Conservation (phyloP, 352 stramenopile genomes). For the Phytophthora megakarya region DNA sequence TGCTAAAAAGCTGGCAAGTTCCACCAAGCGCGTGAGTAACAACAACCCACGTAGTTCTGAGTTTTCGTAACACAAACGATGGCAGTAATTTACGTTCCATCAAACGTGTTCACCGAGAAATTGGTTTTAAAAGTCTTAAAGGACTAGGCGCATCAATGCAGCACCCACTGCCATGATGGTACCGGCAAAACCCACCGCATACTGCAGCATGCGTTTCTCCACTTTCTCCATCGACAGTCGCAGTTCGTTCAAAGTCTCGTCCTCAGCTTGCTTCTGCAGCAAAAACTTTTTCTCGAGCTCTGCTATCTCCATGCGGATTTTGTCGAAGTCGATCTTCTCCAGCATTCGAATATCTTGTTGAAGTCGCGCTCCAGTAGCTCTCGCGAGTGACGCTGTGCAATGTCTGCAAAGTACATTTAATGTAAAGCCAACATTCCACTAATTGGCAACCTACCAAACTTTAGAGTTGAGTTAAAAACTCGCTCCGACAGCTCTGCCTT, state of each 20-base stretch:
- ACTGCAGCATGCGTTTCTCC: conserved; percentile 90
- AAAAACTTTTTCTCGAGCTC: conserved; percentile 91
- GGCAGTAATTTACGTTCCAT: too few species aligned
- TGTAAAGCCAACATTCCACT: conserved; percentile 10
- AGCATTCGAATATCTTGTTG: conserved; percentile 91
- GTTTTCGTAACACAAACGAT: conserved; percentile 38
- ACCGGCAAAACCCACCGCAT: conserved; percentile 85
- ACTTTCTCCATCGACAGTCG: conserved; percentile 89
- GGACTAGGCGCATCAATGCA: conserved; percentile 71
- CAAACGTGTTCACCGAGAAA: not conserved
- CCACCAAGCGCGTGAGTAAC: conserved; percentile 70
- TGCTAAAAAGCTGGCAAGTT: conserved; percentile 59
- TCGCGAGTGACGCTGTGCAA: conserved; percentile 87
- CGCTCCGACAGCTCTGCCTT: conserved; percentile 86
- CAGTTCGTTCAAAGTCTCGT: conserved; percentile 87
- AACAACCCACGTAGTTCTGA: conserved; percentile 50
- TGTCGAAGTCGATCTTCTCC: conserved; percentile 91
- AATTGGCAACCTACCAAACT: conserved; percentile 64
- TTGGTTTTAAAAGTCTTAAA: conserved; percentile 44
- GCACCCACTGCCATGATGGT: conserved; percentile 88
- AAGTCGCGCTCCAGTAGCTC: conserved; percentile 90
- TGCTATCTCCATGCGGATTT: conserved; percentile 86
- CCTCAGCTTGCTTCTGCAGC: conserved; percentile 87
- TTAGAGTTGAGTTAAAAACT: conserved; percentile 90
- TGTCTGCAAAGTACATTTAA: conserved; percentile 47